phyloP scores from a whole-genome alignment of 305 asterid species.

The Rubia peregrina region DNA sequence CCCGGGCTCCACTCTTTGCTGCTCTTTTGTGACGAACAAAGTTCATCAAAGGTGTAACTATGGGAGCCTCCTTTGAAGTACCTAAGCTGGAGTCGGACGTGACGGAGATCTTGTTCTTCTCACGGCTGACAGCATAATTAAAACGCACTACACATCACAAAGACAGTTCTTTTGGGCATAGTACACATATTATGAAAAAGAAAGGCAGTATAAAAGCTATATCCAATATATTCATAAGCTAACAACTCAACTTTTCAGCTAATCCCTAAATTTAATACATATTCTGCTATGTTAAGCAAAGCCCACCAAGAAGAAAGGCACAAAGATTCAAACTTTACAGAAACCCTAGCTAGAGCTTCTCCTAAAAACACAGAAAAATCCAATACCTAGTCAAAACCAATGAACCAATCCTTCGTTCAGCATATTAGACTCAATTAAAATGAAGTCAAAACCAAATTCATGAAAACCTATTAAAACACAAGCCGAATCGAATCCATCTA shows the following conservation, averaged over 20 bases:
- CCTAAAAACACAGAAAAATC: too few relatives aligned
- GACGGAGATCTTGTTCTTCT: too few relatives aligned
- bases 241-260: not conserved
- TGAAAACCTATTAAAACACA: not conserved
- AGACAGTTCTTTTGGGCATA: not conserved
- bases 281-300: not conserved
- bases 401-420: not conserved
- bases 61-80: slow-evolving; percentile 61
- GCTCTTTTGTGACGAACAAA: slow-evolving; percentile 89
- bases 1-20: slow-evolving; percentile 83
- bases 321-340: not conserved
- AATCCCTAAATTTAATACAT: not conserved
- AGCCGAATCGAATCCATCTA: not conserved
- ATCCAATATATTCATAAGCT: not conserved
- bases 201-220: not conserved
- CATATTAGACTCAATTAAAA: not conserved
- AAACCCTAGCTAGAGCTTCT: too few relatives aligned
- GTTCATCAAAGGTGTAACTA: slow-evolving; percentile 87
- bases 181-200: not conserved
- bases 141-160: not conserved
- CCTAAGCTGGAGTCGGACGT: too few relatives aligned
- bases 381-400: too few relatives aligned
- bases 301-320: not conserved
- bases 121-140: not conserved
- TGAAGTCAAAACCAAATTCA: not conserved